These are phyloP conservation scores for Chlamydomonas sphaeroides DNA, from an alignment of 139 green algal genomes.

Conservation along the genomic window DNA sequence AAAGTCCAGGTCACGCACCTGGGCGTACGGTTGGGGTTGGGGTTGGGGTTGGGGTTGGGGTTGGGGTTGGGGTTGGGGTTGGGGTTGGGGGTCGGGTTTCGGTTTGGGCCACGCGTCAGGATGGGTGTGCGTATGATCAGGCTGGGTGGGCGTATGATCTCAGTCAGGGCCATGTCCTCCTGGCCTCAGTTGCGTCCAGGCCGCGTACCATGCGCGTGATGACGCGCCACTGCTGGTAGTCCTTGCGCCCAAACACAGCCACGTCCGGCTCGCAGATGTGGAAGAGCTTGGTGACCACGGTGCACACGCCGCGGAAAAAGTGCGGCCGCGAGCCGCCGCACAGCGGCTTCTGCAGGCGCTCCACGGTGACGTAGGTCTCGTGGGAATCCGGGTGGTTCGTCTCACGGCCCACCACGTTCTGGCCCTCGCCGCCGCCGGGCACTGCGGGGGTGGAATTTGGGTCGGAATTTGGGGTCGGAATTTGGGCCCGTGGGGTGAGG, in stretches of 20 bases:
- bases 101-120: too few species aligned
- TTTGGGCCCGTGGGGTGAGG: too few species aligned
- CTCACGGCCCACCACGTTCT: conserved; percentile 73
- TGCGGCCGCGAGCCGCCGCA: conserved; percentile 88
- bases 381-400: conserved; percentile 63
- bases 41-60: too few species aligned
- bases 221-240: conserved; percentile 97
- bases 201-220: conserved; percentile 88
- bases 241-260: conserved; percentile 95
- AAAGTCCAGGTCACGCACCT: conserved; percentile 91
- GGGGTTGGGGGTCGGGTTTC: too few species aligned
- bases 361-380: conserved; percentile 86
- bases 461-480: too few species aligned
- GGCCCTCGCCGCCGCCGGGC: conserved; percentile 35
- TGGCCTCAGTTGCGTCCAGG: conserved; percentile 65
- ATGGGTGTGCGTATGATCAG: too few species aligned
- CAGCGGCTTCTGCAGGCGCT: conserved; percentile 84
- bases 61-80: too few species aligned
- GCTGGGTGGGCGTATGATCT: too few species aligned
- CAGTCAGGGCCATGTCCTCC: too few species aligned
- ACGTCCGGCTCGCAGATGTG: conserved; percentile 96
- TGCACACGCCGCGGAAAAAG: conserved; percentile 98
- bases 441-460: too few species aligned
- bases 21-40: too few species aligned
- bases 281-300: conserved; percentile 97